Conservation (phyloP, 2,329 filamentous ascomycete species). For the Cordyceps cicadae region DNA sequence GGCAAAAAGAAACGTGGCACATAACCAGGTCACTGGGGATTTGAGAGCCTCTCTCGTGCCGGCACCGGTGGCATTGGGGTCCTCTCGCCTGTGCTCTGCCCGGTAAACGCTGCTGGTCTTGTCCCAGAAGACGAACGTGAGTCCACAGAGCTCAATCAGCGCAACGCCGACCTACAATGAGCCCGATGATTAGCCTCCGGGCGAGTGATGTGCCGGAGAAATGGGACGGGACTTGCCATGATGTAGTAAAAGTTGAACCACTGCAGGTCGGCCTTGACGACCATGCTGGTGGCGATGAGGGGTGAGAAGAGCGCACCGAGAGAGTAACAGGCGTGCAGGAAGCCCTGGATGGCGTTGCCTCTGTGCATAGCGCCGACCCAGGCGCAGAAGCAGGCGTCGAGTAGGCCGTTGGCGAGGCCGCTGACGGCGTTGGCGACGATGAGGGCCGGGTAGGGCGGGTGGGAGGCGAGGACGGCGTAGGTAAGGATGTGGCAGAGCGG, state of each 20-base stretch:
- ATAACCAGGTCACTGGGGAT: conserved; percentile 54
- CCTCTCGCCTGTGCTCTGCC: conserved; percentile 24
- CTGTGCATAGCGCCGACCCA: conserved; percentile 58
- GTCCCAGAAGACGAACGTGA: conserved; percentile 49
- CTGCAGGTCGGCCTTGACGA: conserved; percentile 46
- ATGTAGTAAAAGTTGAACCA: conserved; percentile 68
- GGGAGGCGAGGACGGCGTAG: conserved; percentile 50
- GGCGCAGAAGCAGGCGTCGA: conserved; percentile 42
- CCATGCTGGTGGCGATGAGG: conserved; percentile 58
- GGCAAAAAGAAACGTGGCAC: conserved; percentile 58
- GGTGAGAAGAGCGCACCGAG: conserved; percentile 56
- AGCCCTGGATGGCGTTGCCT: conserved; percentile 57
- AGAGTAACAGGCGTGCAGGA: conserved; percentile 59
- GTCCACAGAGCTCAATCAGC: conserved; percentile 45
- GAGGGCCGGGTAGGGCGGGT: conserved; percentile 57
- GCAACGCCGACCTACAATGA: conserved; percentile 35
- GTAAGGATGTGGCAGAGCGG: conserved; percentile 53
- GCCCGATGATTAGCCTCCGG: background rate
- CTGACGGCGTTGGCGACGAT: conserved; percentile 54
- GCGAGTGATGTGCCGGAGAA: background rate
- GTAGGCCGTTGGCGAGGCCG: conserved; percentile 59
- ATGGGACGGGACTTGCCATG: conserved; percentile 44
- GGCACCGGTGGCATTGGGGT: conserved; percentile 18
- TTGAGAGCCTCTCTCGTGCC: conserved; percentile 33
- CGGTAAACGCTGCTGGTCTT: conserved; percentile 48